Evolutionary conservation across 192 early-diverging fungal species (phyloP).

Genomic region (Phycomyces blakesleeanus): DNA sequence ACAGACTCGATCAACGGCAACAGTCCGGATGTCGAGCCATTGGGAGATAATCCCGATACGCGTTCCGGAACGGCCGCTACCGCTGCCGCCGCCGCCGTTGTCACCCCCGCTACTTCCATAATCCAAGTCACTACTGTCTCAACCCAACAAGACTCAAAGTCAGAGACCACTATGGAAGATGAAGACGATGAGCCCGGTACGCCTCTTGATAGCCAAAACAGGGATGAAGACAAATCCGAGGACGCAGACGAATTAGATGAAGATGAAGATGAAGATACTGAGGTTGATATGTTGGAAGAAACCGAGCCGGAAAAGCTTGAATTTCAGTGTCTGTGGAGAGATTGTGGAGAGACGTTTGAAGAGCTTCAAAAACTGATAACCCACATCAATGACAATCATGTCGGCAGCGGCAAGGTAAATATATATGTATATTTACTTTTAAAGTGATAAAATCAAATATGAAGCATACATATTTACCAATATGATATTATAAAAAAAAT

Average conservation of each 20-base stretch:
- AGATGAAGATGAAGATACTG: conserved; percentile 14
- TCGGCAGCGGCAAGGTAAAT: conserved; percentile 53
- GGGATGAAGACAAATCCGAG: conserved; percentile 14
- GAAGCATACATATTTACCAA: background rate
- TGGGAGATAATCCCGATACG: background rate
- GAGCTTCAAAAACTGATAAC: conserved; percentile 43
- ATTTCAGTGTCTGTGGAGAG: conserved; percentile 44
- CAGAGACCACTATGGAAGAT: conserved; percentile 5
- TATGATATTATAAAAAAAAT: background rate
- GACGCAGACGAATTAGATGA: conserved; percentile 13
- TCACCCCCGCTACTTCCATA: background rate
- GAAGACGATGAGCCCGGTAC: conserved; percentile 18
- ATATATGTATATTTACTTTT: background rate
- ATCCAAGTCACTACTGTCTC: background rate
- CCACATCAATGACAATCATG: conserved; percentile 50
- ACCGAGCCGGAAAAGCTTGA: conserved; percentile 12
- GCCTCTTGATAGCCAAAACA: conserved; percentile 12
- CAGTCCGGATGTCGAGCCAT: background rate
- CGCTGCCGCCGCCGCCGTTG: background rate
- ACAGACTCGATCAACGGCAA: background rate
- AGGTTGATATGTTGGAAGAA: background rate
- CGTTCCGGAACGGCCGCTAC: background rate
- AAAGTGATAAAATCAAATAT: background rate
- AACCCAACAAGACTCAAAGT: background rate
- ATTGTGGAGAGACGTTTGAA: conserved; percentile 42